Base-by-base conservation (phyloP, 2,329 filamentous ascomycete genomes). In the Raffaelea deltoideospora region DNA sequence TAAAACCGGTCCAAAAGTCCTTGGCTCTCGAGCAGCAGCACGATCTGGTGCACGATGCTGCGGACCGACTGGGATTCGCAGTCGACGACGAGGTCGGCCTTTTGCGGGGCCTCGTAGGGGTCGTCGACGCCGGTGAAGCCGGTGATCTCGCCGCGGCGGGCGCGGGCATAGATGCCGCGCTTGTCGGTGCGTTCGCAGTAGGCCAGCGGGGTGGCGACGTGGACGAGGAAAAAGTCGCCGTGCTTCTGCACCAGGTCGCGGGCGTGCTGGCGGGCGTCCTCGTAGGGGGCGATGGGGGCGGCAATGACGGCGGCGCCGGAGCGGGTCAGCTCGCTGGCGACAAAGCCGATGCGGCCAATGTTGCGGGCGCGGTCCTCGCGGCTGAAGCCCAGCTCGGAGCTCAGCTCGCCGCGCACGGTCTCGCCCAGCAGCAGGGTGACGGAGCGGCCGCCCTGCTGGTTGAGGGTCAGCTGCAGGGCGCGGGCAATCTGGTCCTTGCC, bases 121-220 rank as follows among this genome's bases (percentile, higher is more conserved):
- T 96, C 88, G 55, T 96, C 88, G 39, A 98, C 86, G 51, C 90
- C 90, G 8, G 90, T 98, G 72, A 98, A 98, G 45, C 87, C 87
- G 75, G 87, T 90, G 61, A 98, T 92, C 65, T 94, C 82, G 40
- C 90, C 90, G 17, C 68, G 71, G 44, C 90, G 74, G 29, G 90
- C 90, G 56, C 75, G 73, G 47, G 71, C 71, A 61, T 96, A 98
- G 53, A 94, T 78, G 41, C 90, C 90, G 43, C 80, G 72, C 67
- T 85, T 87, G 61, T 98, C 90, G 22, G 85, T 95, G 74, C 83
- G 84, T 72, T 98, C 90, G 55, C 79, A 83, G 65, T 88, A 76
- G 64, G 92, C 87, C 44, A 98, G 76, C 20, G 84, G 76, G 33
- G 90, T 98, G 29, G 84, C 84, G 35, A 98, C 88, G 63, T 98